Conservation (phyloP, 73 alveolate genomes). For the Paramecium primaurelia region DNA sequence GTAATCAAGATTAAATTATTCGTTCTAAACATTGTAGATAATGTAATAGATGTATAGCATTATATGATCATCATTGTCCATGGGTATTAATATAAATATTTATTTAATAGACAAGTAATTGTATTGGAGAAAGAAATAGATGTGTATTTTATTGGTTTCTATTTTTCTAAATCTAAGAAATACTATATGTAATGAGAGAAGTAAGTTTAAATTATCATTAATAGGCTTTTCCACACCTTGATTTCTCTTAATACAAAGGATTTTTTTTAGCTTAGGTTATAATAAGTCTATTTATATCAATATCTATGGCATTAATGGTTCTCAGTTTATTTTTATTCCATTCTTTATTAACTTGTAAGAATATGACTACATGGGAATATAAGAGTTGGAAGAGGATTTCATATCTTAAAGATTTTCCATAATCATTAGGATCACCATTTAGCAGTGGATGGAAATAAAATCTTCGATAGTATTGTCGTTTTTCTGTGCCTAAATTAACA, state of each 20-base stretch:
- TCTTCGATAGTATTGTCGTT: constrained; percentile 28
- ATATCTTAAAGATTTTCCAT: constrained; percentile 51
- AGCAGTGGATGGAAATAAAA: constrained; percentile 44
- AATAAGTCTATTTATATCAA: not conserved
- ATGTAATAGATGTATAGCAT: not conserved
- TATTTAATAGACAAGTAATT: not conserved
- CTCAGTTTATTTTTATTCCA: constrained; percentile 33
- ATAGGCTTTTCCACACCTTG: not conserved
- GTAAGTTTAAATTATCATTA: not conserved
- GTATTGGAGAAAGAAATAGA: constrained; percentile 57
- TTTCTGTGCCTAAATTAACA: constrained; percentile 26
- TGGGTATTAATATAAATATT: not conserved
- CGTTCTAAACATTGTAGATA: constrained; percentile 7
- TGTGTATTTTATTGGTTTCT: constrained; percentile 57
- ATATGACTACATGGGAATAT: constrained; percentile 55
- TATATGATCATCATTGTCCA: constrained; percentile 43
- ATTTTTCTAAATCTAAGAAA: constrained; percentile 3
- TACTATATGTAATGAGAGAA: not conserved
- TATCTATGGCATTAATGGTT: not conserved
- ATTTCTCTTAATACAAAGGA: not conserved
- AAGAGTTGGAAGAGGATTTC: constrained; percentile 52
- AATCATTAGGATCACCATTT: constrained; percentile 47
- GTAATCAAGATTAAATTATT: not conserved
- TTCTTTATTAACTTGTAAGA: constrained; percentile 17
- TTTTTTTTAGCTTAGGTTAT: not conserved